Percentiles rank a stretch among this genome's conserved stretches.
These are phyloP conservation scores for Westerdykella sp. DNA, from an alignment of 2,329 filamentous ascomycete genomes.

Conservation along the genomic window DNA sequence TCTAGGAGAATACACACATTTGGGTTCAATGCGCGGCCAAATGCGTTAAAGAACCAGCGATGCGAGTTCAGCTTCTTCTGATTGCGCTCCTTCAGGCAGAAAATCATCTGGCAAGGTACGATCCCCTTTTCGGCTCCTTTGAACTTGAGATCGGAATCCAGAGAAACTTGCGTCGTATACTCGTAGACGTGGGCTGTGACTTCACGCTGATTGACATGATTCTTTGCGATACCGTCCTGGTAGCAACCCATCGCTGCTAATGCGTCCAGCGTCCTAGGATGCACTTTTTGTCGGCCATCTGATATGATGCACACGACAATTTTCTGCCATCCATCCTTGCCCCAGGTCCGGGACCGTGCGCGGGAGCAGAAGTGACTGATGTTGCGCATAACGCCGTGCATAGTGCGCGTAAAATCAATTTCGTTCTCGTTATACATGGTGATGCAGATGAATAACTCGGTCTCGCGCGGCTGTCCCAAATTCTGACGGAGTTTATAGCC, in stretches of 20 bases:
- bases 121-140: constrained; percentile 99
- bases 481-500: constrained; percentile 92
- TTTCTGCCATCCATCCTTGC: constrained; percentile 96
- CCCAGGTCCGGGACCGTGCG: constrained; percentile 90
- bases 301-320: constrained; percentile 97
- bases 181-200: constrained; percentile 98
- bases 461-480: constrained; percentile 82
- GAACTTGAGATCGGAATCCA: constrained; percentile 94
- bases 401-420: constrained; percentile 90
- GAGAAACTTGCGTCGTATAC: constrained; percentile 95
- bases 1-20: constrained; percentile 97
- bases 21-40: constrained; percentile 83
- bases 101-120: constrained; percentile 95
- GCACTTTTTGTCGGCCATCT: constrained; percentile 88
- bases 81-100: constrained; percentile 97
- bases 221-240: constrained; percentile 97
- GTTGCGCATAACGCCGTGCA: constrained; percentile 99
- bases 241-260: constrained; percentile 96
- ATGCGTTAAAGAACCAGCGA: constrained; percentile 98
- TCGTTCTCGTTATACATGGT: constrained; percentile 99
- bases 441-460: constrained; percentile 90
- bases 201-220: constrained; percentile 90
- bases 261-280: constrained; percentile 87
- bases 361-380: constrained; percentile 94
- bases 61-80: constrained; percentile 97